phyloP scores from a whole-genome alignment of 495 filamentous ascomycete species.

The Daldinia concentrica region DNA sequence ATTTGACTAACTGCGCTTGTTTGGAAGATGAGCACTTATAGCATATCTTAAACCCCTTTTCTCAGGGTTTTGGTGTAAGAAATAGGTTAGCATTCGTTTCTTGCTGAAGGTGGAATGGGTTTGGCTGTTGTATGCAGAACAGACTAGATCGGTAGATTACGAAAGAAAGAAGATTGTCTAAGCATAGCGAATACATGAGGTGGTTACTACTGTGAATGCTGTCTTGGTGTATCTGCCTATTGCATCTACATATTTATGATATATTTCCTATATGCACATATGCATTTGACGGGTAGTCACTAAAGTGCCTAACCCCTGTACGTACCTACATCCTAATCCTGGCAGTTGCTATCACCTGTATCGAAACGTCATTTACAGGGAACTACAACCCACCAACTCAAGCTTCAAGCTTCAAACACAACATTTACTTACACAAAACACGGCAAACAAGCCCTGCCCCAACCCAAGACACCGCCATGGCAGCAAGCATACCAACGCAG shows the following conservation, averaged over 20 bases:
- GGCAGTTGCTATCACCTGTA: slow-evolving; percentile 25
- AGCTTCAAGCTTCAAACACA: background rate
- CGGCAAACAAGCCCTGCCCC: background rate
- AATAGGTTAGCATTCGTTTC: slow-evolving; percentile 13
- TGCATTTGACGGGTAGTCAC: background rate
- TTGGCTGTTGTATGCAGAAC: slow-evolving; percentile 10
- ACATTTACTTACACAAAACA: background rate
- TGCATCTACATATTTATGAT: background rate
- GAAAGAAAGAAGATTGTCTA: slow-evolving; percentile 5
- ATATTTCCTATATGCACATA: background rate
- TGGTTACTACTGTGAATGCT: background rate
- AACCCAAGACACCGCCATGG: slow-evolving; percentile 40
- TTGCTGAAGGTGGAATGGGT: background rate
- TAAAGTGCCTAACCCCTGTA: background rate
- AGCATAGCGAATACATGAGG: background rate
- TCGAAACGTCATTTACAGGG: slow-evolving; percentile 25
- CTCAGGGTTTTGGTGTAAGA: background rate
- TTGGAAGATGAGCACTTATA: background rate
- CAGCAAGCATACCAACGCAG: slow-evolving; percentile 62
- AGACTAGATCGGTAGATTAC: background rate
- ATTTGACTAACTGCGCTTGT: background rate
- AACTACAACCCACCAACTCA: slow-evolving; percentile 7
- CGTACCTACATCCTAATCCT: too few species aligned
- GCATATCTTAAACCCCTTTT: background rate
- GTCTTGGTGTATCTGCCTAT: background rate